Evolutionary conservation across 306 rosid genomes (phyloP), one percentile per base, ranked within the genome.

Genomic region (Sicyos edulis): DNA sequence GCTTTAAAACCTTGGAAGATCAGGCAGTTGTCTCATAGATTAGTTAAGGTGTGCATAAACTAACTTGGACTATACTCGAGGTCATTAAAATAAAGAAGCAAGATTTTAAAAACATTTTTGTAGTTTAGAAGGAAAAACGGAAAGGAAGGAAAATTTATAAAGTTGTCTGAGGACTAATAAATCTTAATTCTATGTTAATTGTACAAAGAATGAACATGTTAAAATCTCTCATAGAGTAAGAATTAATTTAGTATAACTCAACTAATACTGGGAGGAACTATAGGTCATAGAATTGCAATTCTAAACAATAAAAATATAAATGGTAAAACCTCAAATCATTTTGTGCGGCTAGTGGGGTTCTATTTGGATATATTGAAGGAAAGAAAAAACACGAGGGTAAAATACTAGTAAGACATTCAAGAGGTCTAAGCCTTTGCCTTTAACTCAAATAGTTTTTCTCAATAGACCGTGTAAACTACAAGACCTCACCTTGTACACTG

Each of bases 401-500:
- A n/a, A n/a, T n/a, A n/a, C n/a, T n/a, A n/a, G n/a, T n/a, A n/a
- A n/a, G n/a, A n/a, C n/a, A n/a, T n/a, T n/a, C n/a, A n/a, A n/a
- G n/a, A n/a, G n/a, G n/a, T n/a, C n/a, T n/a, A n/a, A n/a, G n/a
- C n/a, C n/a, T 26, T n/a, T n/a, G n/a, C n/a, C 21, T 49, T 3
- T 69, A 8, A 50, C 50, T 69, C 58, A 69, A 49, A 22, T 10
- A 69, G 13, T 47, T 49, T 7, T 24, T 24, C 22, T 50, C 37
- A 22, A 24, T 24, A 24, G 44, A 50, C 20, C n/a, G n/a, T 32
- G 51, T 20, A 54, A 71, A 42, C 61, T 71, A 71, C 24, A 17
- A n/a, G n/a, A 54, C 70, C 78, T 82, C 74, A 89, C 99, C 99
- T 89, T 77, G 99, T 95, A 79, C 99, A 95, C 70, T 95, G 96